Evolutionary conservation across 1,139 yeast species (phyloP).

Genomic region (Yamadazyma spencermartinsiae): DNA sequence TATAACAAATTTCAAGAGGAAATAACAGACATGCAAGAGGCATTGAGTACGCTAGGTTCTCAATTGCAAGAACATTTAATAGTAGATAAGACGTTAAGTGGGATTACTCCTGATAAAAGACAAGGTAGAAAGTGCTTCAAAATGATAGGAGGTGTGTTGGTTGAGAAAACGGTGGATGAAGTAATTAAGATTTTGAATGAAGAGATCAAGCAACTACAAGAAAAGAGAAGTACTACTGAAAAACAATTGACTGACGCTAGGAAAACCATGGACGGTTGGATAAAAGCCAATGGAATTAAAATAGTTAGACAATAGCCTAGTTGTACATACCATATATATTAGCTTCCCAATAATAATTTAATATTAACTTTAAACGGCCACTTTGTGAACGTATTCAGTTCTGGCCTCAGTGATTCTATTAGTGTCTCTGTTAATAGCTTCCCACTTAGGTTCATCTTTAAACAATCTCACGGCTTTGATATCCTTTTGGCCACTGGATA

Average conservation of each 20-base stretch:
- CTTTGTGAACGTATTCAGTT: slow-evolving; percentile 29
- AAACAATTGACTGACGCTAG: slow-evolving; percentile 47
- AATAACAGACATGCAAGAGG: slow-evolving; percentile 56
- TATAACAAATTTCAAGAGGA: slow-evolving; percentile 65
- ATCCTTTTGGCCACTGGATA: slow-evolving; percentile 55
- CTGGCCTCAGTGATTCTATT: slow-evolving; percentile 32
- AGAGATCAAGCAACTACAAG: slow-evolving; percentile 51
- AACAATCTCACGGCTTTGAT: slow-evolving; percentile 82
- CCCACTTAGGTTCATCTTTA: slow-evolving; percentile 96
- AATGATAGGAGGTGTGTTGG: slow-evolving; percentile 92
- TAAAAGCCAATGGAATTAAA: slow-evolving; percentile 63
- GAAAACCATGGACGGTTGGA: slow-evolving; percentile 67
- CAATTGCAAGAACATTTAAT: slow-evolving; percentile 44
- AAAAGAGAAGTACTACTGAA: slow-evolving; percentile 46
- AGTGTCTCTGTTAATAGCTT: slow-evolving; percentile 69
- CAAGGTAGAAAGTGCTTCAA: slow-evolving; percentile 76
- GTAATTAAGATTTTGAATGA: slow-evolving; percentile 67
- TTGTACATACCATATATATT: not conserved
- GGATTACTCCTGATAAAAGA: slow-evolving; percentile 39
- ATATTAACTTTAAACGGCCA: slow-evolving; percentile 21
- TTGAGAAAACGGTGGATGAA: slow-evolving; percentile 77
- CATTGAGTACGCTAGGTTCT: slow-evolving; percentile 49
- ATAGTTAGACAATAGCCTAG: slow-evolving; percentile 40
- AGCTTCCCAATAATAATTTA: slow-evolving; percentile 4
- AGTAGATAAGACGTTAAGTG: slow-evolving; percentile 35